Conservation (phyloP, 352 stramenopile genomes). For the Globisporangium barbulae region DNA sequence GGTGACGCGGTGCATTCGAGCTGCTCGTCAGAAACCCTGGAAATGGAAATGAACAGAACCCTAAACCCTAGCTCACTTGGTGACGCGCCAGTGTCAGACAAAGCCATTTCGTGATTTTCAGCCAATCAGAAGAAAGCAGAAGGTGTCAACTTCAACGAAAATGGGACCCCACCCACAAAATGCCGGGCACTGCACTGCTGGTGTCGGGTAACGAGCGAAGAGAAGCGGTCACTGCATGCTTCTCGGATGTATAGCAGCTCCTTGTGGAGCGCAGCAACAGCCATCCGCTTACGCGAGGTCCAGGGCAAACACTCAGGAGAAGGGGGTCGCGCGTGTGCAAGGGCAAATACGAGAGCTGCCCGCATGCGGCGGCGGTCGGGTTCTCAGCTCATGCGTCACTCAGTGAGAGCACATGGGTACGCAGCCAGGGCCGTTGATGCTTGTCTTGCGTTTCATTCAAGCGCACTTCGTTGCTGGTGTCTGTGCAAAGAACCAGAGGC, state of each 20-base stretch:
- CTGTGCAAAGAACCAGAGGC: no score
- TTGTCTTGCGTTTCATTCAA: no score
- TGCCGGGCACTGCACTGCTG: background rate
- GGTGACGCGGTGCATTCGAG: conserved; percentile 5
- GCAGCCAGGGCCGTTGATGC: no score
- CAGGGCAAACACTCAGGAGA: no score
- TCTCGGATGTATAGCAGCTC: background rate
- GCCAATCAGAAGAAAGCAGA: conserved; percentile 8
- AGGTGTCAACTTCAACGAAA: conserved; percentile 18
- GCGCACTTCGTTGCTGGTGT: no score
- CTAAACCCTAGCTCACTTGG: conserved; percentile 1
- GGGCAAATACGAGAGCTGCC: no score
- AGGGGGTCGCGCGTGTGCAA: no score
- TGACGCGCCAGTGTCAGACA: conserved; percentile 19
- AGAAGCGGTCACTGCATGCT: background rate
- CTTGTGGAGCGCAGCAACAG: no score
- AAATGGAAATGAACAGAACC: background rate
- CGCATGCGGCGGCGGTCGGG: no score
- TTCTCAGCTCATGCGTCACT: no score
- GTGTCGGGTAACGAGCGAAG: background rate
- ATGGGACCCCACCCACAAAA: background rate
- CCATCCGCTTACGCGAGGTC: no score
- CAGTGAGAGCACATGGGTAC: no score
- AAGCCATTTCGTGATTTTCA: background rate
- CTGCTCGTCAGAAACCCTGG: background rate